Conservation (phyloP, 2,329 filamentous ascomycete species). For the Botrytis hyacinthi region DNA sequence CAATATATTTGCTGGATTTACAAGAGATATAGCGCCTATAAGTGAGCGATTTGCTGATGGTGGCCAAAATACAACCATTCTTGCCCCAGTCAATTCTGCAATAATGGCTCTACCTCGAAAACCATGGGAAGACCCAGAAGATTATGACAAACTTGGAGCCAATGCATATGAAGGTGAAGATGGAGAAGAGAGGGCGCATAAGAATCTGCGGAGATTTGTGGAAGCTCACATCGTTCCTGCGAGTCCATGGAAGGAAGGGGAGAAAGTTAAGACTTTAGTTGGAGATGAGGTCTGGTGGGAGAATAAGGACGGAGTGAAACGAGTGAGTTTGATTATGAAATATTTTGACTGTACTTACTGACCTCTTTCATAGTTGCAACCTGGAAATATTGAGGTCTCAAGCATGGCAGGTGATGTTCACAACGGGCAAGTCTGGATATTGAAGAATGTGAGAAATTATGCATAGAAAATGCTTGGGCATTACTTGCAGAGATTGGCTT, state of each 20-base stretch:
- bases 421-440: constrained; percentile 73
- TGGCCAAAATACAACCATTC: constrained; percentile 71
- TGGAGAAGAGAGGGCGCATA: constrained; percentile 72
- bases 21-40: constrained; percentile 70
- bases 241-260: constrained; percentile 70
- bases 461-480: constrained; percentile 22
- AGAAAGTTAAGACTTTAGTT: constrained; percentile 65
- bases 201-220: constrained; percentile 77
- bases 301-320: constrained; percentile 61
- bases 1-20: constrained; percentile 80
- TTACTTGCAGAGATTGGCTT: background rate
- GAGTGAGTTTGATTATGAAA: constrained; percentile 49
- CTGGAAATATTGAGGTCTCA: constrained; percentile 74
- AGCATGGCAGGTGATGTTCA: constrained; percentile 71
- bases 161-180: constrained; percentile 72
- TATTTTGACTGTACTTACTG: background rate
- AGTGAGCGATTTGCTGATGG: constrained; percentile 66
- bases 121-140: constrained; percentile 76
- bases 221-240: constrained; percentile 76
- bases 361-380: constrained; percentile 61
- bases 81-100: constrained; percentile 82
- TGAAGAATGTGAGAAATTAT: constrained; percentile 53
- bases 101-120: constrained; percentile 78
- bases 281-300: constrained; percentile 82
- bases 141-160: constrained; percentile 66